Base-by-base conservation (phyloP, 1,284 basidiomycete genomes). In the Athelia sp. region DNA sequence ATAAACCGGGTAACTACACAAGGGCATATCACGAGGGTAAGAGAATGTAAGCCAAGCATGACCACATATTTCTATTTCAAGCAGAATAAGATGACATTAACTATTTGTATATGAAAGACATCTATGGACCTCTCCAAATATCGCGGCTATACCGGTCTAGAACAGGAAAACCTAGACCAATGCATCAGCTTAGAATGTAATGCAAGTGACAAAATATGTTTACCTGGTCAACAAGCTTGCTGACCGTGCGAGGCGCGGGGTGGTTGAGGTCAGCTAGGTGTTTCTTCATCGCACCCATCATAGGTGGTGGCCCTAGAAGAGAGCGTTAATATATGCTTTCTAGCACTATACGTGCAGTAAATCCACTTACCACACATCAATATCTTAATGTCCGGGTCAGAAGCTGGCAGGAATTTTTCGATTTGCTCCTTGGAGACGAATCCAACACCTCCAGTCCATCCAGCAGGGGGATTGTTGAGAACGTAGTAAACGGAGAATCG, bases 271-370 rank as follows among this genome's bases (percentile, higher is more conserved):
- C 89, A 24, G 82, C 85, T 22, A 99, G 80, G 66, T 96, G 86
- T 77, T 89, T 93, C 77, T 98, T 98, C 93, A 98, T 98, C 43
- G 94, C 96, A 48, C 75, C 78, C 66, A 97, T 86, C 96, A 98
- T 98, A 8, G 95, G 95, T 19, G 95, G 94, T 51, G 96, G 96
- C 46, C 92, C 86, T 86, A 54, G 21, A 56, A 42, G 40, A 45
- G 45, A 26, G 45, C n/a, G 43, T 53, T 34, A 49, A 54, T n/a
- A 36, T 29, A 45, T 42, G 8, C 40, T 29, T 29, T 29, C 6
- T 29, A 29, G 4, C 26, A 4, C 13, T 29, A n/a, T n/a, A 3
- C 17, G 42, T 21, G 48, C 34, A 8, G 32, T 24, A 21, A n/a
- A 17, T 1, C 21, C 40, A 69, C 79, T 47, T 61, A 82, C 87